These are phyloP conservation scores for Paragyromitra xinjiangensis DNA, from an alignment of 495 filamentous ascomycete species.

Conservation along the genomic window DNA sequence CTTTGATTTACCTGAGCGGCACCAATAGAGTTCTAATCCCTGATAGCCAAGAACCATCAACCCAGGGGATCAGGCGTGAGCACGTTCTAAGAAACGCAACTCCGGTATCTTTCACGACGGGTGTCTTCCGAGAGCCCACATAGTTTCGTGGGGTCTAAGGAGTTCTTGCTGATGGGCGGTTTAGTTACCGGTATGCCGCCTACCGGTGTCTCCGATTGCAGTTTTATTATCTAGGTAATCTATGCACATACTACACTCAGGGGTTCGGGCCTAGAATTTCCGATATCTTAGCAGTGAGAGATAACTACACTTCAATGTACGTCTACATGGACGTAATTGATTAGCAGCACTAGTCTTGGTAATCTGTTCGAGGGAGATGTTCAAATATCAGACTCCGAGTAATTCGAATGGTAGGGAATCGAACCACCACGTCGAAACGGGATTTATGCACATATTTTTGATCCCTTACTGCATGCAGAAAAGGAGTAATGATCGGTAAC, in stretches of 20 bases:
- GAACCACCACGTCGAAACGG: background rate
- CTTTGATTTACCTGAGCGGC: background rate
- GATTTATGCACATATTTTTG: constrained; percentile 1
- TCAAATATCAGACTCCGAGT: background rate
- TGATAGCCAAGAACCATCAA: background rate
- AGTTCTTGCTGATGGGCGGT: background rate
- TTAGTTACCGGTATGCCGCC: constrained; percentile 4
- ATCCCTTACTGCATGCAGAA: constrained; percentile 6
- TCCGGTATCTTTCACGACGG: background rate
- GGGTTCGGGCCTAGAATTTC: background rate
- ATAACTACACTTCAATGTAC: background rate
- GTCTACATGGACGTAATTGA: too few relatives aligned
- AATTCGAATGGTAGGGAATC: background rate
- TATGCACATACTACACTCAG: background rate
- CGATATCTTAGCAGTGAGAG: background rate
- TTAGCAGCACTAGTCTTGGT: background rate
- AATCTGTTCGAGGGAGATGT: background rate
- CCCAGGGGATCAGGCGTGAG: background rate
- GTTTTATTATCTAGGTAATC: constrained; percentile 1
- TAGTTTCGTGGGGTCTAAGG: constrained; percentile 5
- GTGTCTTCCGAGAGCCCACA: background rate
- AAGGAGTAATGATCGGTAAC: constrained; percentile 5
- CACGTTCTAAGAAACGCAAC: background rate
- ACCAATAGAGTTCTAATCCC: background rate
- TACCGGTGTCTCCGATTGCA: background rate